Evolutionary conservation across 176 grass and related monocot species (phyloP), one percentile per base, ranked within the genome.

Genomic region (Oryza coarctata): DNA sequence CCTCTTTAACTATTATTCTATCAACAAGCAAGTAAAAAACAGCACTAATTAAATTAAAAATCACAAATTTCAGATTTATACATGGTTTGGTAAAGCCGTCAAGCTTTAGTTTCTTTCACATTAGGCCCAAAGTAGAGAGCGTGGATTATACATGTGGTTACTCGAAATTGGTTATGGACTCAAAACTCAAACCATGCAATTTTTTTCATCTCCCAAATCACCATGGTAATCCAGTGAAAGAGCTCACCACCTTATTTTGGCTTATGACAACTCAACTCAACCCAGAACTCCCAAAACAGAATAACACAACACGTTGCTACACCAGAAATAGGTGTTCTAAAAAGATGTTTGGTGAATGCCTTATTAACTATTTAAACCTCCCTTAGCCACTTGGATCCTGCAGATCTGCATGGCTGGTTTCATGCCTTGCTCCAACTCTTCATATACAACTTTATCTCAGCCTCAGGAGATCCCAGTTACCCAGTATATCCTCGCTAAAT

Each of bases 241-340:
- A 55, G 47, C 20, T 4, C 25, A 75, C 41, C 31, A 75, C n/a
- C 49, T 17, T 75, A 11, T 22, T 75, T 83, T 82, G 68, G 23
- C 50, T 75, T 39, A 29, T 75, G n/a, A 52, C 6, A 83, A 17
- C 81, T 75, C 62, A 22, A n/a, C n/a, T n/a, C n/a, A n/a, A n/a
- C n/a, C n/a, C n/a, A n/a, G n/a, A n/a, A n/a, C n/a, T n/a, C n/a
- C n/a, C n/a, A n/a, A 66, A 13, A 55, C 41, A 75, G 6, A 81
- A 44, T 60, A 22, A 65, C 38, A 44, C 17, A 9, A 0, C 3
- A 30, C 13, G 9, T 12, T 27, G 12, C 7, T 62, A 61, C 7
- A 34, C 32, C 22, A 12, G 50, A 38, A 62, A 38, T 12, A 30
- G 57, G 32, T 7, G 1, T 38, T 76, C 22, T 61, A 62, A 61